These are phyloP conservation scores for Westerdykella sp. DNA, from an alignment of 2,329 filamentous ascomycete genomes.

Conservation along the genomic window DNA sequence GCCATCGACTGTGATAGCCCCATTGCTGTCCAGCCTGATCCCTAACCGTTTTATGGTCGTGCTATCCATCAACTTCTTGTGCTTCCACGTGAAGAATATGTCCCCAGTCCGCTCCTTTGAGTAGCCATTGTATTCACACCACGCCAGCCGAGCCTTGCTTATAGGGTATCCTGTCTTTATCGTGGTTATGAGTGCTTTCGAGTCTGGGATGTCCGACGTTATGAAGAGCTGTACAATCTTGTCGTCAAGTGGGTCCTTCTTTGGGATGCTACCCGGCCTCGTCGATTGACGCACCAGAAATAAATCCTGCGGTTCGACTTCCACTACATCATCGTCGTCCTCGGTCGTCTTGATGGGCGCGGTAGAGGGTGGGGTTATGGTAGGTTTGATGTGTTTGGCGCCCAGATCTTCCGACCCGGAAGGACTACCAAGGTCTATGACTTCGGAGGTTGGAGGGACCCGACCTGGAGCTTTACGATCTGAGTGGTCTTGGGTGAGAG, in stretches of 20 bases:
- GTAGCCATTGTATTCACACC: slow-evolving; percentile 59
- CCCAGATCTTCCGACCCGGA: slow-evolving; percentile 11
- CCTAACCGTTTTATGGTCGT: slow-evolving; percentile 50
- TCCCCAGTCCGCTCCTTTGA: slow-evolving; percentile 44
- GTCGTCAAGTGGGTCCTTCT: neutral
- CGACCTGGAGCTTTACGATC: neutral
- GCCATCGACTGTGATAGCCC: slow-evolving; percentile 34
- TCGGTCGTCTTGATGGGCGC: slow-evolving; percentile 4
- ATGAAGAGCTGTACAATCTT: slow-evolving; percentile 59
- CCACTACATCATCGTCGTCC: slow-evolving; percentile 27
- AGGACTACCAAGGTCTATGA: slow-evolving; percentile 24
- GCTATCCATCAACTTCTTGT: slow-evolving; percentile 65
- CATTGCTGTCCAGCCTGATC: slow-evolving; percentile 45
- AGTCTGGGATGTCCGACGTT: slow-evolving; percentile 57
- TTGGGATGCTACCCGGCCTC: neutral
- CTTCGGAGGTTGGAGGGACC: slow-evolving; percentile 5
- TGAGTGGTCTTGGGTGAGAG: slow-evolving; percentile 10
- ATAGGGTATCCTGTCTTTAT: slow-evolving; percentile 63
- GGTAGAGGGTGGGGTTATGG: slow-evolving; percentile 2
- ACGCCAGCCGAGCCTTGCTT: slow-evolving; percentile 60
- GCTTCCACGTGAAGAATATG: slow-evolving; percentile 75
- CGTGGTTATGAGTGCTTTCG: slow-evolving; percentile 56
- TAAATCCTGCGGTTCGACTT: slow-evolving; percentile 22
- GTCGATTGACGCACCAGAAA: slow-evolving; percentile 6
- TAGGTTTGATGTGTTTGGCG: slow-evolving; percentile 4